Evolutionary conservation across 1,284 basidiomycete species (phyloP), one percentile per base, ranked within the genome.

Genomic region (Cutaneotrichosporon mucoides): DNA sequence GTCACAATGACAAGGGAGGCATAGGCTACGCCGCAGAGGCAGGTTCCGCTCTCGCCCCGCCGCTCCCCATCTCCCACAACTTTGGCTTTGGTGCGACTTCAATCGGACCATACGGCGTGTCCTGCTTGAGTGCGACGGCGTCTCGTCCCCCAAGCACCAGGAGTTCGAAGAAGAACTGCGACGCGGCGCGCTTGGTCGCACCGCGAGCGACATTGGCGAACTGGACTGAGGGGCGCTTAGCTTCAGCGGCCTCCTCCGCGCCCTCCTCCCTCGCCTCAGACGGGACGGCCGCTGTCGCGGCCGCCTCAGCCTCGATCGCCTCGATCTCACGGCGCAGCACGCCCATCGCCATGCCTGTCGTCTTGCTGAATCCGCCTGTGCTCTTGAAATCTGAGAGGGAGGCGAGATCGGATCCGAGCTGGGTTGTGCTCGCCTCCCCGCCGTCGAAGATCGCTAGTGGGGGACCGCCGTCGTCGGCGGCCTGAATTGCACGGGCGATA

Each of bases 111-210:
- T 92, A 97, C 0, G 88, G 80, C 8, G 79, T 80, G 2, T 73
- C 65, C 76, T 99, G 95, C n/a, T 85, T 79, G 50, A 98, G 78
- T 67, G 87, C 86, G 66, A 99, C 81, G 71, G 89, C 92, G 74
- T 97, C 93, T 44, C 90, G 86, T 1, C 94, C 97, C 7, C 91
- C 88, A 3, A 99, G 84, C 4, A 97, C 90, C 36, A 99, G 86
- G 55, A 98, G 79, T 78, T 99, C 95, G 73, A 98, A 99, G 83
- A 99, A 99, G 83, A 99, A 98, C 2, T 90, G 87, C 0, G 95
- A 86, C 0, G 94, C 92, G 3, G 93, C 95, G 47, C 92, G 86
- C 53, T 91, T 87, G 7, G 90, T 89, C 6, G 92, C 90, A 7
- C 62, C 62, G 5, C 44, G 43, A 1, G 62, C 53, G n/a, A 63